Evolutionary conservation across 2,329 filamentous ascomycete genomes (phyloP).

Genomic region (Ophiocordyceps camponoti-leonardi): DNA sequence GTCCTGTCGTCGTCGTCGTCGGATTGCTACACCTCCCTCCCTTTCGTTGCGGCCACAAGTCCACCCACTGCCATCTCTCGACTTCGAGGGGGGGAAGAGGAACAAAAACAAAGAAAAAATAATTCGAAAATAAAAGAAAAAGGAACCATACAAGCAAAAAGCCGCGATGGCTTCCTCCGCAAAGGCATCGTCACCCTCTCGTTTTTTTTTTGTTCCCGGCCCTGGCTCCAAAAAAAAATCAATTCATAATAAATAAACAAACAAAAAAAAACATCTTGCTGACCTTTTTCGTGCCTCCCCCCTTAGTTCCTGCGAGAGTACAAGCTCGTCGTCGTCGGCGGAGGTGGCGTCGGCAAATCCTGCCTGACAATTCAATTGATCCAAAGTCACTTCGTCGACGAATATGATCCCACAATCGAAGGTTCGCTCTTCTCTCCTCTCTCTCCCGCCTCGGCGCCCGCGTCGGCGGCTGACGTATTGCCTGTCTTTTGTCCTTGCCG

Average conservation of each 20-base stretch:
- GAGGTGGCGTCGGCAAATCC: constrained; percentile 96
- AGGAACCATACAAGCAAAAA: background rate
- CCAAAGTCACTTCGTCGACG: constrained; percentile 94
- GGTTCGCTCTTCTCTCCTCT: constrained; percentile 33
- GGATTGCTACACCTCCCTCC: background rate
- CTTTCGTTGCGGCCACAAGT: background rate
- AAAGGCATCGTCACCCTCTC: constrained; percentile 12
- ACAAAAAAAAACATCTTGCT: no score
- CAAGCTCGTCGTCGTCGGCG: constrained; percentile 92
- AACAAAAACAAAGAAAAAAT: no score
- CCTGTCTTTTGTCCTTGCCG: background rate
- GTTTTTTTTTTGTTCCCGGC: no score
- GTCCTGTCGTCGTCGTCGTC: background rate
- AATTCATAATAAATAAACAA: no score
- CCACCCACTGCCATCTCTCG: no score
- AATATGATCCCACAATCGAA: constrained; percentile 99
- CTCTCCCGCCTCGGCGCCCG: no score
- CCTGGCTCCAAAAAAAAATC: no score
- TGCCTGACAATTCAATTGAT: constrained; percentile 96
- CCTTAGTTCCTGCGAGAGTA: constrained; percentile 72
- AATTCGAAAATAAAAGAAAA: background rate
- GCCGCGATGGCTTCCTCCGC: constrained; percentile 17
- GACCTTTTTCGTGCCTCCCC: background rate
- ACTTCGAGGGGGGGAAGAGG: no score
- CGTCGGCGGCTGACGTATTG: no score